These are phyloP conservation scores for Trichoderma afroharzianum DNA, from an alignment of 2,329 filamentous ascomycete genomes.

Conservation along the genomic window DNA sequence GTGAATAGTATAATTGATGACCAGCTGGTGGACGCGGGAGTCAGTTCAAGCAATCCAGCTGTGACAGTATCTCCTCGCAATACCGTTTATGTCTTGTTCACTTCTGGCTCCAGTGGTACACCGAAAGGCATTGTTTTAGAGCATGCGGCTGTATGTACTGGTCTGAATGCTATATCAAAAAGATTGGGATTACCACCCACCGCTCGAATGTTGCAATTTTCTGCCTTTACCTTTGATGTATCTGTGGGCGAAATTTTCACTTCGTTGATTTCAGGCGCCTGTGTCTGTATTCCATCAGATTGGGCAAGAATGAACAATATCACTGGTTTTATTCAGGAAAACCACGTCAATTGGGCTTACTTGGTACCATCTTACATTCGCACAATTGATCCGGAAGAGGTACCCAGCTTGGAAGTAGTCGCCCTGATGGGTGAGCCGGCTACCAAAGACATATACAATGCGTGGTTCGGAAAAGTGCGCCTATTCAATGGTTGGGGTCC, in stretches of 20 bases:
- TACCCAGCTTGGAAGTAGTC: neutral
- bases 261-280: constrained; percentile 16
- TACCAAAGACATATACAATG: neutral
- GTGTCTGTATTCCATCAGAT: constrained; percentile 23
- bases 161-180: neutral
- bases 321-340: neutral
- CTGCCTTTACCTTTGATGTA: constrained; percentile 18
- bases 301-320: constrained; percentile 13
- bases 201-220: constrained; percentile 15
- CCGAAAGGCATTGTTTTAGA: constrained; percentile 38
- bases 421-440: constrained; percentile 1
- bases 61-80: neutral
- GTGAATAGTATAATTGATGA: neutral
- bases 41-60: too few species aligned
- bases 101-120: constrained; percentile 48
- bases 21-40: neutral
- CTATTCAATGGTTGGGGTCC: constrained; percentile 41
- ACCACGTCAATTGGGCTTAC: neutral
- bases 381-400: neutral
- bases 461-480: constrained; percentile 26
- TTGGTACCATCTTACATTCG: neutral
- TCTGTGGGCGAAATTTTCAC: constrained; percentile 17
- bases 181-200: neutral
- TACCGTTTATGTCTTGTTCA: constrained; percentile 42
- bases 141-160: constrained; percentile 14